phyloP scores from a whole-genome alignment of 441 rosid species.

The Bocquillonia castaneifolia region DNA sequence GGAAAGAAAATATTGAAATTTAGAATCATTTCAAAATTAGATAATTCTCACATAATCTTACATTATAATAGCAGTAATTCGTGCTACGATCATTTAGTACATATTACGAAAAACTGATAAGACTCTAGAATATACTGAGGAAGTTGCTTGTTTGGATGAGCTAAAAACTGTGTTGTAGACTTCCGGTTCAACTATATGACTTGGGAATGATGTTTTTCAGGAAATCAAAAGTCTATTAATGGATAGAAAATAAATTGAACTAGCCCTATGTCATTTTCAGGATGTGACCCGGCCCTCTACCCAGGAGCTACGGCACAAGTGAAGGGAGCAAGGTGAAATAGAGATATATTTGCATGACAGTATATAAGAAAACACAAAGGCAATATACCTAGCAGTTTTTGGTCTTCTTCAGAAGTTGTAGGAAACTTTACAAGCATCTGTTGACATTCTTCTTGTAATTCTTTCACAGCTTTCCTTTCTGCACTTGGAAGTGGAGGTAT shows the following conservation, averaged over 20 bases:
- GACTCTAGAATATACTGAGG: not conserved
- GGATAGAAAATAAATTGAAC: not conserved
- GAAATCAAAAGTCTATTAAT: not conserved
- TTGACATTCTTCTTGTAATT: constrained; percentile 69
- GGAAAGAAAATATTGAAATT: not conserved
- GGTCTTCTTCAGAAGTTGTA: constrained; percentile 67
- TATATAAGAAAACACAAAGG: not conserved
- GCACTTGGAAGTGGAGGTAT: constrained; percentile 64
- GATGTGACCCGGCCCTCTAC: not conserved
- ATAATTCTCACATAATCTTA: not conserved
- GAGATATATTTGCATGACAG: not conserved
- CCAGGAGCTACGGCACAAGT: not conserved
- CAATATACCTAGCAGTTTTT: constrained; percentile 53
- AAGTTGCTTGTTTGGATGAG: not conserved
- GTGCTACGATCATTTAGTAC: not conserved
- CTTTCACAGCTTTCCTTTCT: constrained; percentile 76
- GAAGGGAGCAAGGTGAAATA: not conserved
- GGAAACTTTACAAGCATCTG: constrained; percentile 62
- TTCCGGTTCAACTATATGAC: not conserved
- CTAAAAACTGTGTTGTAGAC: too few relatives aligned
- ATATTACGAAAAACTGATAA: not conserved
- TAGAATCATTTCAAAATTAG: not conserved
- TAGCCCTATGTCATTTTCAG: not conserved
- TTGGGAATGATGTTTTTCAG: not conserved
- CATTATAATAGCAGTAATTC: not conserved